Conservation (phyloP, 257 asterid genomes). For the Mentha longifolia region DNA sequence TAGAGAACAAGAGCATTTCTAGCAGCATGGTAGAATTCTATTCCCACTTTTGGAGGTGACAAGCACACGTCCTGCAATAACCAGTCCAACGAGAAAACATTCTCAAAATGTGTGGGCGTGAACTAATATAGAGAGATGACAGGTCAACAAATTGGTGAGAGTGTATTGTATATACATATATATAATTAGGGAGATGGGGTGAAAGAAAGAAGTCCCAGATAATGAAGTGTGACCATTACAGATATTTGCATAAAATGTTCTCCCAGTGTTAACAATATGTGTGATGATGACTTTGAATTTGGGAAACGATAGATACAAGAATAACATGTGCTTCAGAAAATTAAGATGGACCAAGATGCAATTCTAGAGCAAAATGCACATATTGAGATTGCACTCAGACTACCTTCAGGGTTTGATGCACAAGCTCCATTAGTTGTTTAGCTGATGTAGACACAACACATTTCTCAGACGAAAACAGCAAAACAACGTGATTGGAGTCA, state of each 20-base stretch:
- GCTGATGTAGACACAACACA: slow-evolving; percentile 86
- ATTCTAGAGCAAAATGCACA: background rate
- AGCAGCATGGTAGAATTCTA: slow-evolving; percentile 87
- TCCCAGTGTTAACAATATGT: background rate
- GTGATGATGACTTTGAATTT: background rate
- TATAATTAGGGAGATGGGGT: background rate
- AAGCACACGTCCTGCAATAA: slow-evolving; percentile 78
- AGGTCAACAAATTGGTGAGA: background rate
- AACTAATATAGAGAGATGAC: background rate
- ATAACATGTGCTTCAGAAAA: background rate
- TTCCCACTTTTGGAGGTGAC: slow-evolving; percentile 83
- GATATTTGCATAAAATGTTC: background rate
- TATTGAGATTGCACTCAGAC: slow-evolving; percentile 28
- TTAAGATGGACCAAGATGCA: slow-evolving; percentile 13
- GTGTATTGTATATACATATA: background rate
- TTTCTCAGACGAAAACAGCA: slow-evolving; percentile 83
- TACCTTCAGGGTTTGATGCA: slow-evolving; percentile 87
- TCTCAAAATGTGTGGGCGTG: slow-evolving; percentile 16
- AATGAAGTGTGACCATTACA: background rate
- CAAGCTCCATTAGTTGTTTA: slow-evolving; percentile 77
- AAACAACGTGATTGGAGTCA: slow-evolving; percentile 49
- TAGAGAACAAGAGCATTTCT: slow-evolving; percentile 85
- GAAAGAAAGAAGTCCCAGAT: background rate
- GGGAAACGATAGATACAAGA: background rate
- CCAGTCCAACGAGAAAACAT: slow-evolving; percentile 31